Base-by-base conservation (phyloP, 345 rosid genomes). In the Clarkia xantiana region DNA sequence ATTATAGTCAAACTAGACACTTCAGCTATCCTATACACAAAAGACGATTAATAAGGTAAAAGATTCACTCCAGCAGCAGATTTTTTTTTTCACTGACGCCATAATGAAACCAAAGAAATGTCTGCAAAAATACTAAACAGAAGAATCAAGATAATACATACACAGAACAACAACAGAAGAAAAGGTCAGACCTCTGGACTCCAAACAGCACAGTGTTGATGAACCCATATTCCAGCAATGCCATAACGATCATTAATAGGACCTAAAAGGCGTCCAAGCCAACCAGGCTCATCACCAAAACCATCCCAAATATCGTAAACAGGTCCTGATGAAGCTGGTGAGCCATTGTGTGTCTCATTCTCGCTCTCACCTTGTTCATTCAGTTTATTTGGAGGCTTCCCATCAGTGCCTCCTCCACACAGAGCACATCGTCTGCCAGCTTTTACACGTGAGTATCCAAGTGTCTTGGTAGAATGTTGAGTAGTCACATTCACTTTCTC, bases 341-440 rank as follows among this genome's bases (percentile, higher is more conserved):
- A 86, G 43, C 86, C 87, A 38, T 90, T 73, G 63, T 72, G 77
- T 47, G 72, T 71, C 70, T 86, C 98, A 43, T 68, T 61, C 47
- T 83, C 96, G 43, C 98, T 91, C 12, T 81, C 93, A 56, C 71
- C 81, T 40, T 55, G 71, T 75, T 79, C 78, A 34, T 72, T 91
- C 18, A 64, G 45, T 72, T 75, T 79, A 75, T 81, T 91, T 22
- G 93, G 96, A 53, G 73, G 98, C 64, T 73, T 86, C 44, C 96
- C 94, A 72, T 91, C 98, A 67, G 81, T 81, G n/a, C 85, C 83
- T 53, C 89, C 81, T 44, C 96, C 96, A 60, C 98, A 91, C 55
- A 91, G 84, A 50, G 94, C 93, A 69, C 98, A 91, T 12, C 80
- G 63, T 57, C 98, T 81, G 20, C 93, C 88, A 55, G 76, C 94